These are phyloP conservation scores for Periglandula ipomoeae DNA, from an alignment of 2,329 filamentous ascomycete genomes.

Conservation along the genomic window DNA sequence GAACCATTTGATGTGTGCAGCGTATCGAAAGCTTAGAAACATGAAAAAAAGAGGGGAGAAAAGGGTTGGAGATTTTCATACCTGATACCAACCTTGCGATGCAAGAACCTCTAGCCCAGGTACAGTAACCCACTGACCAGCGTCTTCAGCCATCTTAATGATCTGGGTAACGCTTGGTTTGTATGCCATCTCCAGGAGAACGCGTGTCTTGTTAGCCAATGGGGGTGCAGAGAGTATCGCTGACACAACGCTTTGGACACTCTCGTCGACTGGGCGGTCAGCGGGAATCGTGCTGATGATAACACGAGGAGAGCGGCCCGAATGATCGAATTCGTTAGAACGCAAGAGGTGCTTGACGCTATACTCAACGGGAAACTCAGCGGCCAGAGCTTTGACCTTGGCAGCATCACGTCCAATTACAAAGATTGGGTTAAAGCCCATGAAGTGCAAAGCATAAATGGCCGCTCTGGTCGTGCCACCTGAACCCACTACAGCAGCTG, in stretches of 20 bases:
- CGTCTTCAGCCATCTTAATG: constrained; percentile 72
- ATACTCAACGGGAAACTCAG: constrained; percentile 66
- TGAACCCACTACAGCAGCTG: constrained; percentile 78
- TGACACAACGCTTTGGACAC: constrained; percentile 56
- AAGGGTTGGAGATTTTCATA: constrained; percentile 31
- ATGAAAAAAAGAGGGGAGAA: not conserved
- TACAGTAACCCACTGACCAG: constrained; percentile 68
- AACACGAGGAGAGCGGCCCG: constrained; percentile 48
- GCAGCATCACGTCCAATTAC: constrained; percentile 66
- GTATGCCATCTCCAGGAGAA: constrained; percentile 93
- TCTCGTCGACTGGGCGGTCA: constrained; percentile 68
- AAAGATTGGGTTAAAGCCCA: constrained; percentile 81
- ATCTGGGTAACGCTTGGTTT: constrained; percentile 75
- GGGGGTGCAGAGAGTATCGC: constrained; percentile 35
- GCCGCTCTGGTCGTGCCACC: constrained; percentile 89
- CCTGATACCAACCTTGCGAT: constrained; percentile 83
- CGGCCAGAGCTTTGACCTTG: constrained; percentile 59
- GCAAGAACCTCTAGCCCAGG: constrained; percentile 83
- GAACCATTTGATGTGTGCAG: no score
- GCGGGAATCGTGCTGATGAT: constrained; percentile 88
- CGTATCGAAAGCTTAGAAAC: no score
- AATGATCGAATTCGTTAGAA: constrained; percentile 37
- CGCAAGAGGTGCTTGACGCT: constrained; percentile 53
- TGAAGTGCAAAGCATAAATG: constrained; percentile 75
- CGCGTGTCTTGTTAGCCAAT: constrained; percentile 31